Evolutionary conservation across 345 rosid genomes (phyloP), one percentile per base, ranked within the genome.

Genomic region (Turritis glabra): DNA sequence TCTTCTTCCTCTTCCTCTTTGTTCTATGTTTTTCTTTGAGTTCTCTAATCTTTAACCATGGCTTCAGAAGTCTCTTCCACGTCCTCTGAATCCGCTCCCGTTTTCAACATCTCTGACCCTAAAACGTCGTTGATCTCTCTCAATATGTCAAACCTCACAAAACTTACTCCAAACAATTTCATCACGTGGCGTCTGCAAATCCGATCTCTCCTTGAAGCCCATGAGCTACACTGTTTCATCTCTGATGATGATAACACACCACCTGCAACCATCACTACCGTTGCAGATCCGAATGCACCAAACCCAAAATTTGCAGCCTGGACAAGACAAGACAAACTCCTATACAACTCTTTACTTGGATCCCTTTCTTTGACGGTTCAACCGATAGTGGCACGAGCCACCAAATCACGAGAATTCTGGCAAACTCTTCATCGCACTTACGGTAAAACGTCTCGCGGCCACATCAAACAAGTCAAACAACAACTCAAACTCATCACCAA

Each of bases 261-360:
- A 0, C 2, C 19, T 2, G 33, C 5, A 17, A 44, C 21, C 0
- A 44, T 17, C 21, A 1, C 1, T 1, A 18, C 2, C 1, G 12
- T 1, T 0, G 0, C 12, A 0, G 7, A 2, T 38, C 6, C 0
- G 4, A 13, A 38, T 1, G 2, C 13, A 38, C 2, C n/a, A 13
- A 46, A 46, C 6, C 22, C 23, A 0, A 9, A 46, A 0, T 8
- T 46, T 0, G 0, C 23, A 0, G 23, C 51, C 0, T 46, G 51
- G 51, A 18, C 7, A 18, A 4, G 51, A 0, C 23, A 46, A 8
- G 51, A 46, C 12, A 17, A 46, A 11, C 10, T 46, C 0, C 11
- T 46, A 0, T 46, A 7, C 12, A 46, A 12, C 0, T 10, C 51
- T 8, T 0, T 46, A 0, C 5, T 46, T 0, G 51, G 51, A 0